phyloP scores from a whole-genome alignment of 495 filamentous ascomycete genomes.

The Penicillium cataractarum region DNA sequence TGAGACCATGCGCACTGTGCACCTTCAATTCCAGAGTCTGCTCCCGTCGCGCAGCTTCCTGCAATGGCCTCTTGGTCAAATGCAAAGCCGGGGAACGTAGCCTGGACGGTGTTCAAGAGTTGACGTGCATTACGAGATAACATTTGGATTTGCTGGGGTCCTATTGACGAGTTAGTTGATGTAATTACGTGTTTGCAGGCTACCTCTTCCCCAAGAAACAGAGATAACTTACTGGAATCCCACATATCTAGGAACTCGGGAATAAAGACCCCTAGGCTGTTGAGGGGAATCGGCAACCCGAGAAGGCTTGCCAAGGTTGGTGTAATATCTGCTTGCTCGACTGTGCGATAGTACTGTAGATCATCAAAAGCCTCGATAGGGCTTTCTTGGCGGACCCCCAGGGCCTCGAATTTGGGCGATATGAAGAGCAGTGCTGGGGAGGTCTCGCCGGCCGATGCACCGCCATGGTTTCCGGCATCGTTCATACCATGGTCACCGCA shows the following conservation, averaged over 20 bases:
- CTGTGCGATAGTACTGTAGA: slow-evolving; percentile 77
- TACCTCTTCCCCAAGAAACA: background rate
- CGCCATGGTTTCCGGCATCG: slow-evolving; percentile 95
- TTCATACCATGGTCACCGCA: slow-evolving; percentile 99
- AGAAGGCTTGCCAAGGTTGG: slow-evolving; percentile 87
- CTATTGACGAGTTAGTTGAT: slow-evolving; percentile 18
- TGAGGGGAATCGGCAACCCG: slow-evolving; percentile 87
- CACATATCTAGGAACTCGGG: slow-evolving; percentile 77
- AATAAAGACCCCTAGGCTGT: slow-evolving; percentile 89
- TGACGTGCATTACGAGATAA: slow-evolving; percentile 77
- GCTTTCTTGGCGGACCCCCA: slow-evolving; percentile 47
- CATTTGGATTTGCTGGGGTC: slow-evolving; percentile 62
- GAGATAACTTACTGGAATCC: slow-evolving; percentile 51
- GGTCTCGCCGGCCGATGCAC: slow-evolving; percentile 89
- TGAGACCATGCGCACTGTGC: slow-evolving; percentile 69
- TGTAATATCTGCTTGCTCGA: slow-evolving; percentile 92
- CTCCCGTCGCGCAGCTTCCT: slow-evolving; percentile 45
- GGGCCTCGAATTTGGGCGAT: slow-evolving; percentile 75
- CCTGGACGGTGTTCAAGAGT: slow-evolving; percentile 70
- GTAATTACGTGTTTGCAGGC: background rate
- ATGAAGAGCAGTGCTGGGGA: slow-evolving; percentile 91
- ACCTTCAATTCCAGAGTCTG: slow-evolving; percentile 54
- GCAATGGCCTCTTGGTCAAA: slow-evolving; percentile 46
- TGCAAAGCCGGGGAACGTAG: slow-evolving; percentile 63
- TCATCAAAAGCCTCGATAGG: slow-evolving; percentile 48